phyloP scores from a whole-genome alignment of 2,329 filamentous ascomycete species.

The Fusarium virguliforme region DNA sequence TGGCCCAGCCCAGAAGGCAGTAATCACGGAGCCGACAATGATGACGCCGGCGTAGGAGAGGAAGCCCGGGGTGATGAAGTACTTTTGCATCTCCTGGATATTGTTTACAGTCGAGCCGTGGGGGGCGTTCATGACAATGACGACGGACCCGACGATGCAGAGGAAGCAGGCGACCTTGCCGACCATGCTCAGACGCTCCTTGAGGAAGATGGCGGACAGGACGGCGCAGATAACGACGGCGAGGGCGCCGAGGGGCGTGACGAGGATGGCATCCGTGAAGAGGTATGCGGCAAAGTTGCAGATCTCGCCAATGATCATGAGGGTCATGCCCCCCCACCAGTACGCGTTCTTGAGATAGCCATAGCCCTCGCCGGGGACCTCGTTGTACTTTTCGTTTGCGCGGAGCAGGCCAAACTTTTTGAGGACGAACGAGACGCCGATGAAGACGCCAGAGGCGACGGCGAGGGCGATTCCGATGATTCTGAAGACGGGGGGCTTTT shows the following conservation, averaged over 20 bases:
- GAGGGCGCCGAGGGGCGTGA: conserved; percentile 91
- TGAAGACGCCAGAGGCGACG: conserved; percentile 90
- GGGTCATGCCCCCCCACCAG: conserved; percentile 96
- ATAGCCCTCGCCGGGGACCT: conserved; percentile 95
- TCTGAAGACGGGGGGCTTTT: conserved; percentile 77
- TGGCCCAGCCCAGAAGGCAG: conserved; percentile 86
- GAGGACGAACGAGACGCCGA: conserved; percentile 93
- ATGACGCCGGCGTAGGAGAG: conserved; percentile 88
- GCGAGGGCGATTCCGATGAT: conserved; percentile 89
- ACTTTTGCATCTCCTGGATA: conserved; percentile 94
- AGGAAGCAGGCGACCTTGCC: conserved; percentile 97
- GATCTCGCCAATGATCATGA: conserved; percentile 97
- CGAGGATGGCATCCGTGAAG: conserved; percentile 95
- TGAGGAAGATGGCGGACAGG: conserved; percentile 93
- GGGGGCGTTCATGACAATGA: conserved; percentile 96
- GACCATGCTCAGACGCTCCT: conserved; percentile 94
- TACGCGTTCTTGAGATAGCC: conserved; percentile 95
- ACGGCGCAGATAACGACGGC: conserved; percentile 94
- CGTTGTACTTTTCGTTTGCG: conserved; percentile 96
- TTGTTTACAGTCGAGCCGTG: conserved; percentile 85
- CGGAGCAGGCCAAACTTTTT: conserved; percentile 94
- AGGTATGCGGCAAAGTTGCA: conserved; percentile 98
- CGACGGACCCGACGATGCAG: conserved; percentile 92
- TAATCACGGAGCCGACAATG: conserved; percentile 79
- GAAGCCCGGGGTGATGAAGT: conserved; percentile 89